phyloP scores from a whole-genome alignment of 345 rosid genomes.

The Eucalyptus dawsonii region DNA sequence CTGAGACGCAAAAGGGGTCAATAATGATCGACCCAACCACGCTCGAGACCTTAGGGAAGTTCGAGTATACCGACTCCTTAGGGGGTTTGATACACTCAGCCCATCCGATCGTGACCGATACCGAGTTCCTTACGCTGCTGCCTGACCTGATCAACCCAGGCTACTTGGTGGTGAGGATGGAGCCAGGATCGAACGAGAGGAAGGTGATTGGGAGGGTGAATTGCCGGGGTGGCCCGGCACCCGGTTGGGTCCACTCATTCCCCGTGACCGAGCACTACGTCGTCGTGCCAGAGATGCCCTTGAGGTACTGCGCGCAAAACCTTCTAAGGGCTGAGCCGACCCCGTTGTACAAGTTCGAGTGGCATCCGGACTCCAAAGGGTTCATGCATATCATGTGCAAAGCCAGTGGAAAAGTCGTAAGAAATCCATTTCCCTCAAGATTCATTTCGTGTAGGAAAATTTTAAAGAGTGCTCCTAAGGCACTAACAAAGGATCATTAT shows the following conservation, averaged over 20 bases:
- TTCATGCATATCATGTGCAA: conserved; percentile 78
- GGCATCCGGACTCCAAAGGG: conserved; percentile 75
- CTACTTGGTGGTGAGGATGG: conserved; percentile 75
- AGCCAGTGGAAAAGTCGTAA: conserved; percentile 77
- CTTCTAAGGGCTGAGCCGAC: conserved; percentile 86
- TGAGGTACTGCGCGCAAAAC: conserved; percentile 72
- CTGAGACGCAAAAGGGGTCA: conserved; percentile 91
- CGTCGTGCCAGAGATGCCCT: conserved; percentile 85
- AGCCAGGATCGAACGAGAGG: conserved; percentile 59
- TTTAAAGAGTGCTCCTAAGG: neutral
- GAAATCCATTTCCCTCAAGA: neutral
- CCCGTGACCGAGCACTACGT: conserved; percentile 81
- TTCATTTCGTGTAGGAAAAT: neutral
- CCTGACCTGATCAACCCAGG: conserved; percentile 80
- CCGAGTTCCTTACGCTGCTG: conserved; percentile 64
- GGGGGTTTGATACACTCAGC: conserved; percentile 84
- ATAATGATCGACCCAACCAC: conserved; percentile 56
- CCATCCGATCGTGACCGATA: conserved; percentile 77
- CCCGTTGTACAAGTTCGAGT: conserved; percentile 82
- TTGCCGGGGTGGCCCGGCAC: conserved; percentile 73
- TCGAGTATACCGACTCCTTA: conserved; percentile 55
- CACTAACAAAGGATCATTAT: neutral
- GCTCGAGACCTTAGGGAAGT: conserved; percentile 58
- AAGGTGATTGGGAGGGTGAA: conserved; percentile 74
- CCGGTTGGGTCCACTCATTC: conserved; percentile 98